Conservation (phyloP, 164 flowering plant genomes). For the Stephania japonica region DNA sequence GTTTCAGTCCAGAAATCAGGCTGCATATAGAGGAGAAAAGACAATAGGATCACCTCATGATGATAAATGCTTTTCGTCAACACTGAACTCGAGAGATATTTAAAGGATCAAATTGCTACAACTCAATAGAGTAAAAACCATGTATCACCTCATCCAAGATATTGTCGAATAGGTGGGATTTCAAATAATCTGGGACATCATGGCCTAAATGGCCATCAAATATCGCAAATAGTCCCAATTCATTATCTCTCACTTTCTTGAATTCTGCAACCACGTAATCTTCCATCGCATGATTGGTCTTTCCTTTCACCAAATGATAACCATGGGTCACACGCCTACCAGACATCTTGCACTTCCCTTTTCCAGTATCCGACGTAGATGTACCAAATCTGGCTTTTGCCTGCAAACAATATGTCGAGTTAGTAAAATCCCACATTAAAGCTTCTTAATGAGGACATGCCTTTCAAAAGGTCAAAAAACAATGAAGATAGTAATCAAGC, state of each 20-base stretch:
- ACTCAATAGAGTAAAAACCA: background rate
- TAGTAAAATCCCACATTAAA: background rate
- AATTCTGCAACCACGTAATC: constrained; percentile 81
- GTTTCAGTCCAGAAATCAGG: constrained; percentile 78
- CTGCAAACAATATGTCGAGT: constrained; percentile 28
- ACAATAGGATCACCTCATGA: constrained; percentile 1
- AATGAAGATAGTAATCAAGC: background rate
- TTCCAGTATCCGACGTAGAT: constrained; percentile 64
- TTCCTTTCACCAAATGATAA: constrained; percentile 72
- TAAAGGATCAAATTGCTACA: background rate
- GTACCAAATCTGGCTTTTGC: constrained; percentile 63
- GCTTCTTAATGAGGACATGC: background rate
- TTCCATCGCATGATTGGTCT: constrained; percentile 75
- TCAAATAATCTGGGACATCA: constrained; percentile 67
- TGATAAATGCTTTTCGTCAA: constrained; percentile 1
- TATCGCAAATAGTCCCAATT: constrained; percentile 90
- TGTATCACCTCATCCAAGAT: constrained; percentile 71
- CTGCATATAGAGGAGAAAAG: constrained; percentile 30
- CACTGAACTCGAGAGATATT: background rate
- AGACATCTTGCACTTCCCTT: constrained; percentile 79
- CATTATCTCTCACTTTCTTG: constrained; percentile 58
- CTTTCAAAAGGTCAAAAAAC: background rate
- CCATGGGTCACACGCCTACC: constrained; percentile 67
- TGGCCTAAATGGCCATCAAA: constrained; percentile 92
- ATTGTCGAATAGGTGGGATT: constrained; percentile 68